Percentiles rank a stretch among this genome's conserved stretches.
phyloP scores from a whole-genome alignment of 2,329 filamentous ascomycete genomes.

The Clonostachys chloroleuca region DNA sequence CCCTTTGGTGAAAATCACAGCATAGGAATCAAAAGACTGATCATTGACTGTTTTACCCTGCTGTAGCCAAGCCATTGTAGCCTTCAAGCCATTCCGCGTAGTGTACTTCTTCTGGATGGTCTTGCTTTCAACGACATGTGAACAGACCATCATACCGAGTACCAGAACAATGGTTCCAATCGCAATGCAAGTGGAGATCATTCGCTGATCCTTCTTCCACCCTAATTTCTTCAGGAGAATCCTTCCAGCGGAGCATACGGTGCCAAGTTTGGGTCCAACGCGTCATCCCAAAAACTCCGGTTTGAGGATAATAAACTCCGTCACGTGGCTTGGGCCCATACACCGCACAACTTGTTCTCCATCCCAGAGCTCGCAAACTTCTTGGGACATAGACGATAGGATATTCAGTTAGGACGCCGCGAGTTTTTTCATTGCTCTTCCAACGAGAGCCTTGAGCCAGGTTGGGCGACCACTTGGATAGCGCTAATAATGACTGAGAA shows the following conservation, averaged over 20 bases:
- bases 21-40: constrained; percentile 17
- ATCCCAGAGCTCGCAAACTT: constrained; percentile 2
- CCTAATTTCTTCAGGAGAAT: too few species aligned
- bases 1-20: constrained; percentile 7
- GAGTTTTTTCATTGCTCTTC: constrained; percentile 13
- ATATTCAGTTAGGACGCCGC: background rate
- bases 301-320: background rate
- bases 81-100: background rate
- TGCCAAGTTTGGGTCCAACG: too few species aligned
- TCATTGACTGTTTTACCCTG: constrained; percentile 14
- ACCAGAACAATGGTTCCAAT: constrained; percentile 18
- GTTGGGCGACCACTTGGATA: constrained; percentile 33
- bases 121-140: constrained; percentile 20
- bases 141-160: constrained; percentile 18
- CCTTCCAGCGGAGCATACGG: too few species aligned
- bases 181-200: constrained; percentile 4
- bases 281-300: background rate
- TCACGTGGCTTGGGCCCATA: background rate
- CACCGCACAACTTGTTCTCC: background rate
- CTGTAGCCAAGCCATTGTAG: constrained; percentile 18
- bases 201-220: too few species aligned
- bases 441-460: constrained; percentile 34
- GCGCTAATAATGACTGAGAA: constrained; percentile 34
- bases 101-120: constrained; percentile 11
- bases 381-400: constrained; percentile 2